Base-by-base conservation (phyloP, 2,329 filamentous ascomycete species). In the Rutstroemia sp. region DNA sequence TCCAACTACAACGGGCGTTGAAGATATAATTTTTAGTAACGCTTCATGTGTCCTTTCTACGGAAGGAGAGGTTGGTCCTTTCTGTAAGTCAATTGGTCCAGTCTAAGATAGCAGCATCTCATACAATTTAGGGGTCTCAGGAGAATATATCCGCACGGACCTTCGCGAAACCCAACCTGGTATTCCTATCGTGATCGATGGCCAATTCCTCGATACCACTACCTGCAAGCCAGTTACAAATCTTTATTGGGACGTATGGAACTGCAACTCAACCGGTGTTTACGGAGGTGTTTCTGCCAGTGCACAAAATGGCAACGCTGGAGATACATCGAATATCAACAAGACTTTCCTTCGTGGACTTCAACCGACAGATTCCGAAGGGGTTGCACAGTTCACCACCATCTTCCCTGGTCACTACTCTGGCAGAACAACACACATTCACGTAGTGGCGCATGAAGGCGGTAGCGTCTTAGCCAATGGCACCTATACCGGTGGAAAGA, bases 191-290 rank as follows among this genome's bases (percentile, higher is more conserved):
- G 72, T 73, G 3, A 66, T 80, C 8, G 77, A 80, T 61, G 73
- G 78, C 60, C 79, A 81, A 65, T 71, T 82, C 55, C 72, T 81
- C 54, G 79, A 82, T 59, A 48, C 18, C 16, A 16, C 19, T 73
- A 81, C 78, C 9, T 82, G 79, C 69, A 70, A 79, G 66, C 74
- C 75, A 9, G 71, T 80, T 1, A 71, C 73, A 2, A 66, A 74
- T 51, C 72, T 74, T 9, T 77, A 72, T 56, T 66, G 80, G n/a
- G 78, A 82, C 62, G 75, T 80, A 61, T 82, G 79, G 79, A 49
- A 57, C 21, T 73, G 63, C 51, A 65, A 62, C 34, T 53, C 71
- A 57, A 60, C 59, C 5, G 76, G 77, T 42, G 72, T 77, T 14
- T 79, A 80, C 67, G 73, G 72, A 14, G 77, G 77, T 54, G 71